Percentiles rank a stretch among this genome's conserved stretches.
Evolutionary conservation across 768 basidiomycete species (phyloP).

Genomic region (Suillus lakei): DNA sequence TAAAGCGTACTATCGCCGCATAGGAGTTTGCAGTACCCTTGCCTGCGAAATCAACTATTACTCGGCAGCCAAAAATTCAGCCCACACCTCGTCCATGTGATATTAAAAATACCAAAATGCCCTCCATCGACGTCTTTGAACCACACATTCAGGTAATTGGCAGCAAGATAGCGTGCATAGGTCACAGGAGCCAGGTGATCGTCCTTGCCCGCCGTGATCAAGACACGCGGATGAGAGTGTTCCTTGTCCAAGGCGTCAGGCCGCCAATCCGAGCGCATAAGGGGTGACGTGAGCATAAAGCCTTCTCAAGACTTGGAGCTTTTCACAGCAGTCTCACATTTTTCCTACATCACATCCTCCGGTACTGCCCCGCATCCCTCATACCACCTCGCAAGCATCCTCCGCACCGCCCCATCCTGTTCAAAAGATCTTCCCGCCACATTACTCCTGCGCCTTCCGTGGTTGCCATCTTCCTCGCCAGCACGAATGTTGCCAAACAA

Average conservation of each 20-base stretch:
- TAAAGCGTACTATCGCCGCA: conserved; percentile 15
- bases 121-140: conserved; percentile 52
- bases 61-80: conserved; percentile 27
- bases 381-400: conserved; percentile 44
- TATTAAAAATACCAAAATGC: conserved; percentile 53
- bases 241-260: conserved; percentile 48
- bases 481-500: conserved; percentile 34
- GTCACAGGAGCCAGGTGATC: conserved; percentile 46
- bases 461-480: conserved; percentile 43
- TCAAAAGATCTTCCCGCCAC: conserved; percentile 42
- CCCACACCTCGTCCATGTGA: conserved; percentile 52
- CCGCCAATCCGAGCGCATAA: conserved; percentile 56
- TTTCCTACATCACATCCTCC: conserved; percentile 45
- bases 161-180: conserved; percentile 55
- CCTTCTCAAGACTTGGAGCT: conserved; percentile 58
- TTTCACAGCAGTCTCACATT: conserved; percentile 46
- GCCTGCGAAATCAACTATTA: conserved; percentile 35
- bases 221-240: conserved; percentile 48
- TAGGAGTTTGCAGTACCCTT: conserved; percentile 43
- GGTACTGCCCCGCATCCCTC: conserved; percentile 43
- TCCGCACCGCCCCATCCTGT: conserved; percentile 43
- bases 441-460: conserved; percentile 48
- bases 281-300: conserved; percentile 45
- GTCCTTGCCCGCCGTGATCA: conserved; percentile 46
- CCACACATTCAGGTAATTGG: conserved; percentile 47